Evolutionary conservation across 305 asterid species (phyloP), one percentile per base, ranked within the genome.

Genomic region (Fraxinus ornus): DNA sequence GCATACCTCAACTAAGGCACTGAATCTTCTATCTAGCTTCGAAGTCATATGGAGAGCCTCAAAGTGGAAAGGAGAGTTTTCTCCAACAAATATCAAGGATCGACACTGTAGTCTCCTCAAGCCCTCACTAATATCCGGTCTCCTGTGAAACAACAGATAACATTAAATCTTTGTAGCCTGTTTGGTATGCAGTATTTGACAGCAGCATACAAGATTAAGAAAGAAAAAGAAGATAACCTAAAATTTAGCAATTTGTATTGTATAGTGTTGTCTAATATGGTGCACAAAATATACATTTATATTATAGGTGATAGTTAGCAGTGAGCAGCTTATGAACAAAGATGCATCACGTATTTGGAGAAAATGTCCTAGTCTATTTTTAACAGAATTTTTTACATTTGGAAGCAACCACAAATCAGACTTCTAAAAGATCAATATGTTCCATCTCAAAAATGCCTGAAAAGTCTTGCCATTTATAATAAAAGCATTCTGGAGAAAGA

Each of bases 31-130:
- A 83, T 96, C 99, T 32, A 94, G 94, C 90, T 96, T 96, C 19
- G 98, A 94, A 21, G 98, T 93, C 98, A 96, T 96, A 57, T 91
- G 92, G 78, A 96, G 95, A 81, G 98, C 90, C 85, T 96, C 99
- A 19, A 87, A 86, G 83, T 96, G 98, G 90, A 91, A 94, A 36
- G 98, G 94, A 57, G 98, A 94, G 85, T 91, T 87, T 87, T 96
- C 99, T 52, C 99, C 99, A 3, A 96, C 97, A 85, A 93, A 88
- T 68, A 96, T 92, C 85, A 96, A 85, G 80, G 99, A 91, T 39
- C 97, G 92, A 80, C 98, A 94, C 85, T 90, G 88, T 78, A 96
- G 80, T 80, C 78, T 91, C 86, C 90, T 87, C 82, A 96, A 88
- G 79, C 97, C 90, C 36, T 89, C 89, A 2, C 91, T 89, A 76